A percentile compares a stretch with the other conserved stretches of the same genome.
These are phyloP conservation scores for Millerozyma acaciae DNA, from an alignment of 805 yeast species.

Conservation along the genomic window DNA sequence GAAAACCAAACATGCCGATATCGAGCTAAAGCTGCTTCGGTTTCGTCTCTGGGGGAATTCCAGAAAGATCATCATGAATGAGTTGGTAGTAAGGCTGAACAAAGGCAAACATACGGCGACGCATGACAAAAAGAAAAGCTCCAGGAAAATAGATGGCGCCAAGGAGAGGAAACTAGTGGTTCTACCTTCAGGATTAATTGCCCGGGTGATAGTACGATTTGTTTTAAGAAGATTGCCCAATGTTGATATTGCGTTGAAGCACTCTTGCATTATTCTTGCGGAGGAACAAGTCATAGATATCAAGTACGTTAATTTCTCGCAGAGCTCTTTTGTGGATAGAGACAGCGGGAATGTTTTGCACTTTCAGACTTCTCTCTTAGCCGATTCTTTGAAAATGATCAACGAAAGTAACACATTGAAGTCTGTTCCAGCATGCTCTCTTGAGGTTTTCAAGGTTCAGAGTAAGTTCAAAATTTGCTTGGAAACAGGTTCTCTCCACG, in stretches of 20 bases:
- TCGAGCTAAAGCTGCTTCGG: constrained; percentile 22
- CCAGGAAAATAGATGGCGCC: background rate
- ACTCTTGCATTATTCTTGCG: constrained; percentile 5
- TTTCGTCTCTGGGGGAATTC: constrained; percentile 39
- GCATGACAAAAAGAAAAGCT: constrained; percentile 2
- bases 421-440: background rate
- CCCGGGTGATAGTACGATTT: constrained; percentile 9
- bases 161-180: constrained; percentile 7
- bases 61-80: constrained; percentile 27
- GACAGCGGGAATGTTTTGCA: constrained; percentile 18
- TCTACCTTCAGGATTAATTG: constrained; percentile 14
- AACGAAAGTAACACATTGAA: constrained; percentile 8
- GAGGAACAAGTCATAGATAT: constrained; percentile 7
- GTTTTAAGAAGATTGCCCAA: constrained; percentile 18
- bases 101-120: background rate
- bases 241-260: constrained; percentile 18
- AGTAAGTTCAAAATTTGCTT: constrained; percentile 13
- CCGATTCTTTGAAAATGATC: constrained; percentile 9
- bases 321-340: constrained; percentile 19
- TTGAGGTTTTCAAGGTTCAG: constrained; percentile 11
- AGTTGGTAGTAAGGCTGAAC: constrained; percentile 12
- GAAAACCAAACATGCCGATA: constrained; percentile 7
- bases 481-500: constrained; percentile 15
- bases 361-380: constrained; percentile 10
- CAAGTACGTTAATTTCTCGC: constrained; percentile 19